A percentile compares a stretch with the other conserved stretches of the same genome.
Evolutionary conservation across 2,329 filamentous ascomycete species (phyloP).

Genomic region (Rhynchosporium graminicola): DNA sequence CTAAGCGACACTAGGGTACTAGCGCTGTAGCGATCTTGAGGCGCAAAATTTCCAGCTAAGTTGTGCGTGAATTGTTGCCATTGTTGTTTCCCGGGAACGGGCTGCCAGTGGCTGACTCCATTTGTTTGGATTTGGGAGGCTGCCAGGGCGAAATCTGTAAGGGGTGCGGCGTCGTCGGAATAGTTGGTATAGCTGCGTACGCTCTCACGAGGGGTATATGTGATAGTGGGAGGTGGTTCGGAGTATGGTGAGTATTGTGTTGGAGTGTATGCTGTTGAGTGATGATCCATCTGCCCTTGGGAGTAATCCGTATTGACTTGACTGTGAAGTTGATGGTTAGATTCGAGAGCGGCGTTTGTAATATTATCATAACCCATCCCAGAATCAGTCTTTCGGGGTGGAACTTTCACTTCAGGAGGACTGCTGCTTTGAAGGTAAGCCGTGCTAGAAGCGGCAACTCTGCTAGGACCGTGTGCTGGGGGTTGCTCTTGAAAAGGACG

Average conservation of each 20-base stretch:
- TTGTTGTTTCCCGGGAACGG: conserved; percentile 33
- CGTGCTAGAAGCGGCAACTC: too few relatives aligned
- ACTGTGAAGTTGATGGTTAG: not conserved
- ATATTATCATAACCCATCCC: too few relatives aligned
- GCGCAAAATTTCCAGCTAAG: conserved; percentile 37
- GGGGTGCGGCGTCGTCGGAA: conserved; percentile 30
- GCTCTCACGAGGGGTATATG: conserved; percentile 33
- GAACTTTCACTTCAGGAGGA: too few relatives aligned
- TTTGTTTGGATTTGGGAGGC: conserved; percentile 41
- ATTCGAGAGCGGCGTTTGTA: too few relatives aligned
- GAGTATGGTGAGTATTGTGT: conserved; percentile 39
- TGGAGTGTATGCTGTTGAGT: conserved; percentile 37
- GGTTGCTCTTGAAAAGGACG: conserved; percentile 14
- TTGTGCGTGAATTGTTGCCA: conserved; percentile 40
- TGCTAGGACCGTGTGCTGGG: too few relatives aligned
- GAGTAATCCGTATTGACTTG: conserved; percentile 17
- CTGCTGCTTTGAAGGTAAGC: too few relatives aligned
- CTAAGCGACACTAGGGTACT: conserved; percentile 40
- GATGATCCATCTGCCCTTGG: conserved; percentile 33
- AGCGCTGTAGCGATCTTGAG: conserved; percentile 39
- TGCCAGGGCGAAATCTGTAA: conserved; percentile 35
- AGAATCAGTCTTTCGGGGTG: too few relatives aligned
- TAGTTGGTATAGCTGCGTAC: conserved; percentile 27
- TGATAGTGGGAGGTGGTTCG: conserved; percentile 27
- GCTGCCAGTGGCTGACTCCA: conserved; percentile 25